Evolutionary conservation across 805 yeast species (phyloP).

Genomic region (Wilhelminamyces savonicus): DNA sequence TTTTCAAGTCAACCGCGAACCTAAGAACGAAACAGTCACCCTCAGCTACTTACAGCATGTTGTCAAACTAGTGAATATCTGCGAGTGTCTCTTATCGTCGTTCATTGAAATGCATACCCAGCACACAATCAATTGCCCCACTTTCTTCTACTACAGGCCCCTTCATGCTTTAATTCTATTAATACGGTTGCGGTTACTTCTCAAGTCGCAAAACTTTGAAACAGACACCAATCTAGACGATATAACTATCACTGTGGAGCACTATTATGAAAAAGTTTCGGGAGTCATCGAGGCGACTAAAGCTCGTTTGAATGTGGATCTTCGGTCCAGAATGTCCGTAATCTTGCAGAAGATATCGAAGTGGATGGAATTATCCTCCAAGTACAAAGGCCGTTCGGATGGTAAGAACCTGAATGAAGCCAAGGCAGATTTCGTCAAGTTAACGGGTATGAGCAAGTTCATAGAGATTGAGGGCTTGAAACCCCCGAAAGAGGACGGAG

Average conservation of each 20-base stretch:
- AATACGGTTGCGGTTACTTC: slow-evolving; percentile 40
- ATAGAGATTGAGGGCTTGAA: slow-evolving; percentile 24
- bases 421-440: slow-evolving; percentile 14
- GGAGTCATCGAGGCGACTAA: slow-evolving; percentile 1
- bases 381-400: background rate
- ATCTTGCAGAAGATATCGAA: slow-evolving; percentile 20
- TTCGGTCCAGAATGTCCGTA: slow-evolving; percentile 5
- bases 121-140: slow-evolving; percentile 38
- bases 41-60: slow-evolving; percentile 27
- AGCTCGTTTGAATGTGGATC: slow-evolving; percentile 1
- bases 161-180: slow-evolving; percentile 46
- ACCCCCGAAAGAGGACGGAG: slow-evolving; percentile 11
- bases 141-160: slow-evolving; percentile 48
- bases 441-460: slow-evolving; percentile 24
- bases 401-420: background rate
- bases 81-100: slow-evolving; percentile 41
- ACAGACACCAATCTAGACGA: background rate
- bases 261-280: slow-evolving; percentile 2
- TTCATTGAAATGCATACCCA: slow-evolving; percentile 33
- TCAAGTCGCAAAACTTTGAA: slow-evolving; percentile 20
- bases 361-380: slow-evolving; percentile 4
- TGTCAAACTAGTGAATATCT: slow-evolving; percentile 35
- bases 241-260: slow-evolving; percentile 2
- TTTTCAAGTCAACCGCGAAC: background rate
- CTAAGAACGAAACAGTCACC: background rate